Evolutionary conservation across 768 basidiomycete species (phyloP).

Genomic region (Boletus subparvulus): DNA sequence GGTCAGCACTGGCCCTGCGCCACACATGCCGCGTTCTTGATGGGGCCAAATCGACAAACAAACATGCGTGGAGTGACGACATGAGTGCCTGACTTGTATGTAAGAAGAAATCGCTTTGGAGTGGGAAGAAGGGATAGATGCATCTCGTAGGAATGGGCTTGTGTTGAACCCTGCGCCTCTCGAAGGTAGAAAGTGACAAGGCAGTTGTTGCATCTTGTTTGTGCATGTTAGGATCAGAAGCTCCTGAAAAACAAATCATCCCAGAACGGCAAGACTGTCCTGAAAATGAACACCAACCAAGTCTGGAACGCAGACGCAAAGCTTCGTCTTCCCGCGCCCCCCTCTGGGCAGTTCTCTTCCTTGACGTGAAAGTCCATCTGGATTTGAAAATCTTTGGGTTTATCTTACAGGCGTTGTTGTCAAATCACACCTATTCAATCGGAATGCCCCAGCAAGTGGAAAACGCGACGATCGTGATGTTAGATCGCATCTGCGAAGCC

Average conservation of each 20-base stretch:
- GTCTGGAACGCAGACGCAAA: background rate
- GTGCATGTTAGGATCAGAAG: conserved; percentile 31
- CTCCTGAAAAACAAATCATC: conserved; percentile 21
- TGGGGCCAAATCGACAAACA: conserved; percentile 1
- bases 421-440: background rate
- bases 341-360: conserved; percentile 1
- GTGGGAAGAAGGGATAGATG: background rate
- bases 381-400: conserved; percentile 1
- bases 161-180: background rate
- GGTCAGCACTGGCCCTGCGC: conserved; percentile 12
- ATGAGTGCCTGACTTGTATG: conserved; percentile 14
- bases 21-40: conserved; percentile 19
- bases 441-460: conserved; percentile 52
- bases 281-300: background rate
- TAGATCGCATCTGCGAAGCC: conserved; percentile 40
- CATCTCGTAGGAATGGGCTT: background rate
- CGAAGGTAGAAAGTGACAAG: background rate
- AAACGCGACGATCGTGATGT: conserved; percentile 43
- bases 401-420: conserved; percentile 1
- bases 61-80: conserved; percentile 15
- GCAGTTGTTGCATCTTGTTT: conserved; percentile 19
- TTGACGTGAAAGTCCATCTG: background rate
- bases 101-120: background rate
- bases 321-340: background rate
- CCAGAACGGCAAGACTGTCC: conserved; percentile 12